Evolutionary conservation across 805 yeast genomes (phyloP).

Genomic region (Lipomyces sp.): DNA sequence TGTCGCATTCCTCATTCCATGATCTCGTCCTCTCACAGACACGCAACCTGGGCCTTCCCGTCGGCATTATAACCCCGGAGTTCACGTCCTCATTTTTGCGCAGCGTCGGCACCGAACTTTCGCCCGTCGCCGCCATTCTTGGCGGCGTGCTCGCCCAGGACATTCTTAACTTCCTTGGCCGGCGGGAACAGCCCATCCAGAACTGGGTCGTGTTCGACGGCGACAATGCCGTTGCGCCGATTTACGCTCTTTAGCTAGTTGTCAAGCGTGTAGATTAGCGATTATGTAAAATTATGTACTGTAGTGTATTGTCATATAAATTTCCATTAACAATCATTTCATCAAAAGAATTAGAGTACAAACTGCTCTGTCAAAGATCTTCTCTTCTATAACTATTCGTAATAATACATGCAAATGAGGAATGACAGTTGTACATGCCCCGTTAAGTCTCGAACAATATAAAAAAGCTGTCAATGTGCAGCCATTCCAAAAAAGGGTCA

Average conservation of each 20-base stretch:
- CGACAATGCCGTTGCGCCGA: slow-evolving; percentile 66
- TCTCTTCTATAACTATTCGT: too few relatives aligned
- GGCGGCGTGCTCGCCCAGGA: slow-evolving; percentile 93
- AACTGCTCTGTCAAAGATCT: too few relatives aligned
- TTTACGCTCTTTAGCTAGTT: slow-evolving; percentile 46
- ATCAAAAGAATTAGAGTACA: too few relatives aligned
- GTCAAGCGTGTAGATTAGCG: too few relatives aligned
- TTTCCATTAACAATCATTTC: too few relatives aligned
- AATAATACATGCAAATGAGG: too few relatives aligned
- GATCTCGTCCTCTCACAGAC: slow-evolving; percentile 23
- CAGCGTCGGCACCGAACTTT: slow-evolving; percentile 53
- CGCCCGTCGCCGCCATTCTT: slow-evolving; percentile 80
- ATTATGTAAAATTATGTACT: too few relatives aligned
- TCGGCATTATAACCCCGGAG: slow-evolving; percentile 44
- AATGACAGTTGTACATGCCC: too few relatives aligned
- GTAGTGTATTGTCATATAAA: too few relatives aligned
- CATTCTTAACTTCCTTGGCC: slow-evolving; percentile 74
- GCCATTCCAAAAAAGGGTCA: neutral
- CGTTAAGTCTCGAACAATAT: neutral
- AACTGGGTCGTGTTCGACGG: slow-evolving; percentile 80
- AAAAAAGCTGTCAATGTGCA: neutral
- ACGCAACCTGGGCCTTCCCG: slow-evolving; percentile 46
- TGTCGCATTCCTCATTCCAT: slow-evolving; percentile 5
- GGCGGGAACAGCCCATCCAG: slow-evolving; percentile 74
- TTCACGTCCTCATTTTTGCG: slow-evolving; percentile 37